Evolutionary conservation across 495 filamentous ascomycete species (phyloP), one percentile per base, ranked within the genome.

Genomic region (Aspergillus biplanus): DNA sequence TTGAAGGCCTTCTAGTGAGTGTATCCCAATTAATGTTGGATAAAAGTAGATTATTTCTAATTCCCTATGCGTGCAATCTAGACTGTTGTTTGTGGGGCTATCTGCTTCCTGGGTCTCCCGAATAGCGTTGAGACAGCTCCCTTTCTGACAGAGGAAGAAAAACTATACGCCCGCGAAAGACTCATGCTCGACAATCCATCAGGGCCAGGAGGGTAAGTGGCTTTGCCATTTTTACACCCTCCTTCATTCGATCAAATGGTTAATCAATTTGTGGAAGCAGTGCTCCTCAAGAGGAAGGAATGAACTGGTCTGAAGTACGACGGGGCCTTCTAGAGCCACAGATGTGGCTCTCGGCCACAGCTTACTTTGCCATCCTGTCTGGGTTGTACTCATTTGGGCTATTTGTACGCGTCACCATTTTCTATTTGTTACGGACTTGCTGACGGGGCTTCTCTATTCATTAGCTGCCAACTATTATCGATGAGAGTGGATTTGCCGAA

Each of bases 401-500:
- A 21, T 80, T 80, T 50, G 76, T 79, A 71, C 56, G 74, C 48
- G 6, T 21, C 33, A 12, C 2, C 12, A 33, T 33, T 58, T 18
- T 8, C 21, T 16, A 12, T 34, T 58, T 18, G 6, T 42, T 18
- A 21, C 15, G 33, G 27, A 44, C 6, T 52, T 46, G 16, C 15
- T 9, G 44, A 49, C 33, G 37, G 8, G n/a, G 39, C 11, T 11
- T 44, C 39, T 4, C 34, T 8, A 5, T 0, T 52, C 5, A 33
- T 2, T 13, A 79, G 76, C 62, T 97, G 0, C 94, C 94, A 4
- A 88, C 87, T 27, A 97, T 97, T 69, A 90, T 97, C 65, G 68
- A 78, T 42, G 83, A 87, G 42, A 83, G 76, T 35, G 92, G 92
- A 21, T 96, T 82, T 46, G 77, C 79, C 21, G 66, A 88, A 71